Percentiles rank a stretch among this genome's conserved stretches.
Evolutionary conservation across 2,329 filamentous ascomycete genomes (phyloP).

Genomic region (Cordyceps farinosa): DNA sequence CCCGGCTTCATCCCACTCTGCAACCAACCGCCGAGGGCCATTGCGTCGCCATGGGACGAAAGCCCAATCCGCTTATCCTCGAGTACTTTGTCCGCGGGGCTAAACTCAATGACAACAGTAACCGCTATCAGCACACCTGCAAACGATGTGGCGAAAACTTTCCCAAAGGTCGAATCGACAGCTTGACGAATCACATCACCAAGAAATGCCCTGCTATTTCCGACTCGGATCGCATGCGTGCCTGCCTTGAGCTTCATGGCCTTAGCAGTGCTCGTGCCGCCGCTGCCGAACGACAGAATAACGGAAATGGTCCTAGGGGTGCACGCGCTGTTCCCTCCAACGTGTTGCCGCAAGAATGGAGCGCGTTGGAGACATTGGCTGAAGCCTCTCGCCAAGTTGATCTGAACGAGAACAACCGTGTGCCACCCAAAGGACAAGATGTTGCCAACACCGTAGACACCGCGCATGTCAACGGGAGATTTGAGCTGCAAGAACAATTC

Average conservation of each 20-base stretch:
- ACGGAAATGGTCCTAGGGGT: conserved; percentile 26
- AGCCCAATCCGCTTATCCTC: conserved; percentile 79
- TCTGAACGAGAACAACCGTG: conserved; percentile 57
- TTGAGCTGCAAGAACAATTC: conserved; percentile 58
- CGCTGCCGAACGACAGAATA: conserved; percentile 30
- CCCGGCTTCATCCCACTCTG: not conserved
- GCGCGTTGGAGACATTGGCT: conserved; percentile 79
- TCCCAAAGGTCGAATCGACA: conserved; percentile 83
- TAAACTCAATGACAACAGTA: conserved; percentile 85
- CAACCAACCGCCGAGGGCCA: not conserved
- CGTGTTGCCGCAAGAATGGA: conserved; percentile 60
- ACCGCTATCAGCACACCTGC: conserved; percentile 88
- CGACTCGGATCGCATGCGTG: conserved; percentile 70
- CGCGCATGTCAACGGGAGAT: conserved; percentile 33
- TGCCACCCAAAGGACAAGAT: conserved; percentile 35
- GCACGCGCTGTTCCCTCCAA: conserved; percentile 28
- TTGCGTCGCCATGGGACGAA: conserved; percentile 64
- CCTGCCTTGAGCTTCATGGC: conserved; percentile 68
- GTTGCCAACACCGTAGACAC: conserved; percentile 27
- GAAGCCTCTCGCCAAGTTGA: conserved; percentile 83
- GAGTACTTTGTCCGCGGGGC: conserved; percentile 84
- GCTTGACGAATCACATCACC: conserved; percentile 73
- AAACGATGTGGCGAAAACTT: conserved; percentile 85
- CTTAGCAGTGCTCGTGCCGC: conserved; percentile 50
- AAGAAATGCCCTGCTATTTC: conserved; percentile 82